Evolutionary conservation across 2,329 filamentous ascomycete species (phyloP).

Genomic region (Geosmithia morbida): DNA sequence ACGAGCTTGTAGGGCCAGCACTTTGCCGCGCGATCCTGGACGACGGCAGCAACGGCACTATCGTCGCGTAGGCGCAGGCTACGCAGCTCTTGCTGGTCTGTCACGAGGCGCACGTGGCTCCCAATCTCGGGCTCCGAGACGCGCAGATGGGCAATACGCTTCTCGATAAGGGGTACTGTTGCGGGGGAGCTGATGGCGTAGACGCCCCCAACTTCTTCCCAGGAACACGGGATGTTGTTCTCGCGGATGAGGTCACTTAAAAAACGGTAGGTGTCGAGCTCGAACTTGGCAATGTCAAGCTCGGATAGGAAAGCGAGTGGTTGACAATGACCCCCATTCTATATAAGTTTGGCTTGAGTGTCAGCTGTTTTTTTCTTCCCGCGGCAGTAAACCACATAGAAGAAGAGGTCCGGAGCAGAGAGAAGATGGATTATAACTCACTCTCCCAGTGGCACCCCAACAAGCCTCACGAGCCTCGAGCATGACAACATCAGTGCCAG

Average conservation of each 20-base stretch:
- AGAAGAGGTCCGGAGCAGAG: too few relatives aligned
- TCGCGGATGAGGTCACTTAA: constrained; percentile 41
- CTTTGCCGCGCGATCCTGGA: constrained; percentile 50
- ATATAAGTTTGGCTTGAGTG: constrained; percentile 11
- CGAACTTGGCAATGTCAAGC: constrained; percentile 54
- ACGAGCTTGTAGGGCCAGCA: constrained; percentile 81
- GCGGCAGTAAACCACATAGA: not conserved
- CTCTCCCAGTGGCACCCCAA: constrained; percentile 71
- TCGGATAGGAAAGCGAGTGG: constrained; percentile 48
- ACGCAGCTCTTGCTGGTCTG: constrained; percentile 23
- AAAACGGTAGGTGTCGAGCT: constrained; percentile 52
- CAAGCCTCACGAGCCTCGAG: constrained; percentile 69
- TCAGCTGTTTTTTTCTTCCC: not conserved
- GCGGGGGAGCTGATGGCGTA: constrained; percentile 45
- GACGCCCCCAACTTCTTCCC: constrained; percentile 46
- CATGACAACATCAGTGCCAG: constrained; percentile 44
- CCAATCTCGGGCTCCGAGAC: constrained; percentile 42
- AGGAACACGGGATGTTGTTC: constrained; percentile 54
- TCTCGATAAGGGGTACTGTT: constrained; percentile 35
- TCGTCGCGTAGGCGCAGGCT: constrained; percentile 23
- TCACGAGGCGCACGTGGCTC: constrained; percentile 26
- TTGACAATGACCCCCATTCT: constrained; percentile 65
- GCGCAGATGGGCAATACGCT: constrained; percentile 34
- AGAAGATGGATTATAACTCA: constrained; percentile 22
- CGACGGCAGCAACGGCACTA: constrained; percentile 46